Base-by-base conservation (phyloP, 768 basidiomycete species). In the Leucosporidium scottii region DNA sequence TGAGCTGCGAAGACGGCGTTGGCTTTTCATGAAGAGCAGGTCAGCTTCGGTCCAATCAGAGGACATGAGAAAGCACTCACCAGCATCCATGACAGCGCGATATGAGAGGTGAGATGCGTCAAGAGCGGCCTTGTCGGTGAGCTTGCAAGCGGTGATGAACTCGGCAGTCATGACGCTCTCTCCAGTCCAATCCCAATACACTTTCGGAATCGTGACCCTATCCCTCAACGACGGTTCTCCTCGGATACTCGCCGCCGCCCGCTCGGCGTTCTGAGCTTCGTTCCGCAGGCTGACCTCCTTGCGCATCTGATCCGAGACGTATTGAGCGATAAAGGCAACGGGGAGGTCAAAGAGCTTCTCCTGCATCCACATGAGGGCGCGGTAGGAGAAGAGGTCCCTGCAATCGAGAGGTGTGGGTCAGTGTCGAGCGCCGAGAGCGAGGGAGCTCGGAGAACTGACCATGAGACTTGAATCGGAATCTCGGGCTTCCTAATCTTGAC, bases 401-500 rank as follows among this genome's bases (percentile, higher is more conserved):
- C 51, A 34, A 10, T 10, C 34, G 34, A 34, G 34, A 34, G 34
- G 34, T 4, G 34, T 5, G 34, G 34, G 34, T 34, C 34, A 36
- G 4, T 7, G 48, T 53, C 61, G 25, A n/a, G 27, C 18, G 8
- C 31, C 21, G 34, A 34, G 34, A 34, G 34, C 4, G 34, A 3
- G 61, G 25, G 23, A 12, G 25, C 28, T 30, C 74, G 73, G 68
- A 76, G 76, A 64, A 79, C 57, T 69, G 76, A 79, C 78, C 87
- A 91, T 69, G 89, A 86, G 80, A 89, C 87, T 79, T 96, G 93
- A 72, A 84, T 89, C 60, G 82, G 83, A 9, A 97, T 90, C 44
- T 86, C 88, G 3, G 91, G 91, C 74, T 93, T 94, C 80, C 96
- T 91, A 27, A 90, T 82, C 80, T 97, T 97, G 68, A 97, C 93